These are phyloP conservation scores for Zancudomyces culisetae DNA, from an alignment of 371 early-diverging fungal species.

Conservation along the genomic window DNA sequence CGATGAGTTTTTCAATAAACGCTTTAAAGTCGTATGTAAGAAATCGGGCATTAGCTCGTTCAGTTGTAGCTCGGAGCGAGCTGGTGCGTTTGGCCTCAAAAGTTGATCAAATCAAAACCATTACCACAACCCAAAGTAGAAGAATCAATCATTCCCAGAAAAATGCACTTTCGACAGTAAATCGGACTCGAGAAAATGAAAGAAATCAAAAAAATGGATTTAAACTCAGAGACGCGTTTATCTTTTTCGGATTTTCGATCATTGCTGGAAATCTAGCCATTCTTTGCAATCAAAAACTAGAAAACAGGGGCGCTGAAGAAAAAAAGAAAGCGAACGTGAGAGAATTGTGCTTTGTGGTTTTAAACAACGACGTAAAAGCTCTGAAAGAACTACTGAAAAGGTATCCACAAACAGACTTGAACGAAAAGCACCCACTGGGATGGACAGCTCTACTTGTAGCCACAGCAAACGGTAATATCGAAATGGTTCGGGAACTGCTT, in stretches of 20 bases:
- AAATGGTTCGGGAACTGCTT: constrained; percentile 33
- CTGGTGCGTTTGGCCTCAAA: too few relatives aligned
- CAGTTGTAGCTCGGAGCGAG: too few relatives aligned
- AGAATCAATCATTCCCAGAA: too few relatives aligned
- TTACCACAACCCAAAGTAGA: too few relatives aligned
- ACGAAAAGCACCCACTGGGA: constrained; percentile 6
- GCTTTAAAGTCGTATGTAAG: too few relatives aligned
- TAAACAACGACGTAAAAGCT: neutral
- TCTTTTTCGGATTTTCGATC: neutral
- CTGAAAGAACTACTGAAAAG: neutral
- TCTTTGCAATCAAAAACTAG: neutral
- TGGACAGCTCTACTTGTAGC: constrained; percentile 45
- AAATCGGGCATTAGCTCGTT: too few relatives aligned
- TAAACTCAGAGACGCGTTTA: too few relatives aligned
- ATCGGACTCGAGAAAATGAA: too few relatives aligned
- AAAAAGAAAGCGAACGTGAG: neutral
- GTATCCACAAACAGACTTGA: constrained; percentile 1
- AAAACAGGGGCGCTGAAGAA: neutral
- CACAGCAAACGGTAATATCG: constrained; percentile 34
- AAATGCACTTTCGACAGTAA: too few relatives aligned
- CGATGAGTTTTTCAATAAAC: too few relatives aligned
- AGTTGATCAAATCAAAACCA: too few relatives aligned
- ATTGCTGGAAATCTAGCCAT: neutral
- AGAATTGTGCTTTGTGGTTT: neutral
- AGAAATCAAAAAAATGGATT: too few relatives aligned